phyloP scores from a whole-genome alignment of 192 early-diverging fungal genomes.

The Linnemannia hyalina region DNA sequence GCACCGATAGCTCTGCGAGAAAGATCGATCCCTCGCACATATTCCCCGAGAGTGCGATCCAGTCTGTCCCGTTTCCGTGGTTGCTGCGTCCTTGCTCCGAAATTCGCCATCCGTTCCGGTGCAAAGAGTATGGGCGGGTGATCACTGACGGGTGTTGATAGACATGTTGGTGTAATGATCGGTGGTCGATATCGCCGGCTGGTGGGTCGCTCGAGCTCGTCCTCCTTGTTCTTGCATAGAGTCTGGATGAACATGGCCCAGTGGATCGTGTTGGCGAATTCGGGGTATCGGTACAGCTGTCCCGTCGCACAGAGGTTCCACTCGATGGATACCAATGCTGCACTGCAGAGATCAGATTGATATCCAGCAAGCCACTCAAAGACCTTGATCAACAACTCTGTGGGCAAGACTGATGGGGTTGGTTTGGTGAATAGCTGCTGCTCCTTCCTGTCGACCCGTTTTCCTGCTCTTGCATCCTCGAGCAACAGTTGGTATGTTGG shows the following conservation, averaged over 20 bases:
- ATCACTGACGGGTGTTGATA: conserved; percentile 3
- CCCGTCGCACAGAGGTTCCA: conserved; percentile 60
- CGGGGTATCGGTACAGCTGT: conserved; percentile 53
- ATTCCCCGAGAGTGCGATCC: conserved; percentile 46
- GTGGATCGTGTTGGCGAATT: conserved; percentile 56
- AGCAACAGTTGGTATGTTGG: background rate
- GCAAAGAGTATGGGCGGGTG: conserved; percentile 25
- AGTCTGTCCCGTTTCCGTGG: conserved; percentile 14
- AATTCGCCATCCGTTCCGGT: conserved; percentile 10
- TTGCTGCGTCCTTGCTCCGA: conserved; percentile 12
- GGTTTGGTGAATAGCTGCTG: too few species aligned
- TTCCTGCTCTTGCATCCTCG: conserved; percentile 21
- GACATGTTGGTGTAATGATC: conserved; percentile 17
- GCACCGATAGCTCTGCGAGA: conserved; percentile 36
- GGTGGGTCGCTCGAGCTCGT: conserved; percentile 27
- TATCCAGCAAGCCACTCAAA: conserved; percentile 40
- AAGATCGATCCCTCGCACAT: conserved; percentile 59
- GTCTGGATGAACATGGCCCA: conserved; percentile 65
- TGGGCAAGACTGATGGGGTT: conserved; percentile 27
- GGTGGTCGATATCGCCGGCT: conserved; percentile 16
- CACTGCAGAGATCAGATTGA: conserved; percentile 46
- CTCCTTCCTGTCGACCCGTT: background rate
- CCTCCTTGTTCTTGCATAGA: conserved; percentile 29
- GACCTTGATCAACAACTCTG: conserved; percentile 61
- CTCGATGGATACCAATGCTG: conserved; percentile 54